These are phyloP conservation scores for Castanea sativa DNA, from an alignment of 306 rosid genomes.

Conservation along the genomic window DNA sequence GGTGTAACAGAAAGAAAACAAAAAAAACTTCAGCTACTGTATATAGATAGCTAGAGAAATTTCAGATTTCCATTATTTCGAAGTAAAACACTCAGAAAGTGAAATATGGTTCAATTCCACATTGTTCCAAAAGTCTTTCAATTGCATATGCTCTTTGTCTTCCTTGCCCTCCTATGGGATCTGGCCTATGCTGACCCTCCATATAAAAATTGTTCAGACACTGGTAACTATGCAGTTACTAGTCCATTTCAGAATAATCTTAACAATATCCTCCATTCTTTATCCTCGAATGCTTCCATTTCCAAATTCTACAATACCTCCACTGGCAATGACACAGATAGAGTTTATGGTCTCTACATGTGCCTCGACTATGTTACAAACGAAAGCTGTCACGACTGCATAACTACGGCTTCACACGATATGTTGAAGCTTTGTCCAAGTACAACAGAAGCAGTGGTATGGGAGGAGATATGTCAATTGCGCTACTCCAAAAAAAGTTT, in stretches of 20 bases:
- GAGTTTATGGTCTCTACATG: slow-evolving; percentile 35
- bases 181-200: slow-evolving; percentile 23
- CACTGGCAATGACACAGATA: slow-evolving; percentile 21
- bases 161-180: background rate
- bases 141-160: slow-evolving; percentile 14
- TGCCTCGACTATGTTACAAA: slow-evolving; percentile 38
- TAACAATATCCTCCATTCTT: slow-evolving; percentile 13
- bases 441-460: slow-evolving; percentile 46
- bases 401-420: slow-evolving; percentile 29
- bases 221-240: slow-evolving; percentile 6
- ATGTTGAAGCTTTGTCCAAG: slow-evolving; percentile 36
- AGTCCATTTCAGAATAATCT: slow-evolving; percentile 33
- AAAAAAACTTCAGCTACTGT: background rate
- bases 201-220: slow-evolving; percentile 24
- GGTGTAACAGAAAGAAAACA: background rate
- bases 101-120: slow-evolving; percentile 10
- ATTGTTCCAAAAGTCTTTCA: slow-evolving; percentile 8
- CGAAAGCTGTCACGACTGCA: slow-evolving; percentile 36
- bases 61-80: background rate
- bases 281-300: slow-evolving; percentile 30
- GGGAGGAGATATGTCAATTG: slow-evolving; percentile 58
- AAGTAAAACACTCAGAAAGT: background rate
- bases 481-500: slow-evolving; percentile 50
- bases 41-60: background rate
- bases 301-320: slow-evolving; percentile 29